Percentiles rank a stretch among this genome's conserved stretches.
phyloP scores from a whole-genome alignment of 116 monocot species.

The Trichopus zeylanicus region DNA sequence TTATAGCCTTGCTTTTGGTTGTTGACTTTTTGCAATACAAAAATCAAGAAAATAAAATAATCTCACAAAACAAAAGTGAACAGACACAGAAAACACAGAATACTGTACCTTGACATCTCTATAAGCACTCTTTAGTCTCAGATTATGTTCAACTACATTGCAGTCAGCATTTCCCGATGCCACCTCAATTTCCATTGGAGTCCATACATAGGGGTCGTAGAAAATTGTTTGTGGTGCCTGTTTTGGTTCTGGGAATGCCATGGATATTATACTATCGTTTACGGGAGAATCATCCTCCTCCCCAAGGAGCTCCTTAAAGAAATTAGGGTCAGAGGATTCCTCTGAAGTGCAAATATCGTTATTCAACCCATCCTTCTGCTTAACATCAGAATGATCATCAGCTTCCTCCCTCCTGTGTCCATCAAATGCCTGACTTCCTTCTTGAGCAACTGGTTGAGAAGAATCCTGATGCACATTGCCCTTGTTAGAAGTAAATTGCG shows the following conservation, averaged over 20 bases:
- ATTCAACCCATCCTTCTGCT: not conserved
- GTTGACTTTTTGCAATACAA: not conserved
- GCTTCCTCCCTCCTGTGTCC: not conserved
- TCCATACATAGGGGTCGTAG: slow-evolving; percentile 68
- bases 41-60: not conserved
- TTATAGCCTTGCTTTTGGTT: too few species aligned
- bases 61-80: not conserved
- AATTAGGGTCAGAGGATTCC: slow-evolving; percentile 50
- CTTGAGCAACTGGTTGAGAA: slow-evolving; percentile 5
- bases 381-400: not conserved
- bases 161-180: slow-evolving; percentile 71
- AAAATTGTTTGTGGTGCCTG: not conserved
- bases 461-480: not conserved
- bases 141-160: slow-evolving; percentile 48
- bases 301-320: slow-evolving; percentile 73
- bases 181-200: slow-evolving; percentile 51
- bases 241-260: not conserved
- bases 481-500: too few species aligned
- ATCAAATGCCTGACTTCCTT: not conserved
- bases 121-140: slow-evolving; percentile 76
- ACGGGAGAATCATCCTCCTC: slow-evolving; percentile 14
- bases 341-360: slow-evolving; percentile 16
- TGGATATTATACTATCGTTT: slow-evolving; percentile 6
- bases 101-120: slow-evolving; percentile 68
- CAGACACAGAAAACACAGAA: not conserved